Evolutionary conservation across 2,329 filamentous ascomycete species (phyloP), one percentile per base, ranked within the genome.

Genomic region (Aureobasidium sp.): DNA sequence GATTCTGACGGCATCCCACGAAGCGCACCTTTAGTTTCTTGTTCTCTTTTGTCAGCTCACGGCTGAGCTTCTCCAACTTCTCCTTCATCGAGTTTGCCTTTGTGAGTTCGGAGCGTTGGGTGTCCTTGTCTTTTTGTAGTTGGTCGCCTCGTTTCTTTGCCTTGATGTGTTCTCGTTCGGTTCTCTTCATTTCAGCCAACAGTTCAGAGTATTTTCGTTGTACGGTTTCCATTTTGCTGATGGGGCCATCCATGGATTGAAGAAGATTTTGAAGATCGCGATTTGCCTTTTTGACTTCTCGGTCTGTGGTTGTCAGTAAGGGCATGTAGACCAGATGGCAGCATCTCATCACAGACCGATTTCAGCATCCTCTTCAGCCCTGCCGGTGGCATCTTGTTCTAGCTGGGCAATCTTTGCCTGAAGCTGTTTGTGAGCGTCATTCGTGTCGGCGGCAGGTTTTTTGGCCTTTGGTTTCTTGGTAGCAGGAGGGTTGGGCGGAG

Each of bases 121-220:
- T 84, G 67, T 98, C 93, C 69, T 95, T 94, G 64, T 98, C 93
- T 68, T 97, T 98, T 70, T 98, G 93, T 53, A 98, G 71, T 64
- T 89, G 86, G 67, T 98, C 93, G 22, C 88, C 88, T 21, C 90
- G 85, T 70, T 96, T 95, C 77, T 96, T 97, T 63, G 91, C 93
- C 72, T 95, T 97, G 57, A 88, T 80, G 65, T 95, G 90, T 58
- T 98, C 93, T 56, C 90, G 85, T 69, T 98, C 91, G 56, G 95
- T 79, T 53, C 90, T 85, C 71, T 96, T 95, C 89, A 97, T 95
- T 56, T 96, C 90, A 51, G 88, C 85, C 55, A 97, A 76, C 4
- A 97, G 80, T 64, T 97, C 90, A 57, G 88, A 90, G 61, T 93
- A 96, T 64, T 90, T 88, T 65, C 88, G 91, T 62, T 91, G 88